phyloP scores from a whole-genome alignment of 345 rosid genomes.

The Syzygium jambos region DNA sequence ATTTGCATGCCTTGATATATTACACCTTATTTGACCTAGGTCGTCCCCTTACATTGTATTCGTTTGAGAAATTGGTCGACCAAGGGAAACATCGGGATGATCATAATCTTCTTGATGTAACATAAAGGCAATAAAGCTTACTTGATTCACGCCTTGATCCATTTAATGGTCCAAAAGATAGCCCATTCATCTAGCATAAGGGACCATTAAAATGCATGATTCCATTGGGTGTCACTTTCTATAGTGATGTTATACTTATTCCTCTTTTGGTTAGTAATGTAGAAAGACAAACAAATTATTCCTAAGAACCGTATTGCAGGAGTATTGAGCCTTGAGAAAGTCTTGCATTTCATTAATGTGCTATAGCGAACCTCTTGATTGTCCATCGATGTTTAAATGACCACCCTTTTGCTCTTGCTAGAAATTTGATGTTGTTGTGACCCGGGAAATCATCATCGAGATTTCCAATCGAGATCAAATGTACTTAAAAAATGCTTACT shows the following conservation, averaged over 20 bases:
- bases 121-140: neutral
- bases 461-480: neutral
- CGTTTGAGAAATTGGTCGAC: neutral
- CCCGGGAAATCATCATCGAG: neutral
- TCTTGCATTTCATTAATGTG: neutral
- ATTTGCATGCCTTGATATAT: neutral
- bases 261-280: neutral
- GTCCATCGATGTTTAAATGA: neutral
- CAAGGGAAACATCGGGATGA: neutral
- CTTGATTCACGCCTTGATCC: neutral
- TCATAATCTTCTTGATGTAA: neutral
- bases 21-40: neutral
- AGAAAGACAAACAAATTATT: neutral
- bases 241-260: neutral
- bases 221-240: neutral
- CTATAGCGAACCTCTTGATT: neutral
- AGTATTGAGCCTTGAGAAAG: neutral
- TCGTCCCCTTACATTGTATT: neutral
- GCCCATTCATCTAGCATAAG: neutral
- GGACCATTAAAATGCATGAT: neutral
- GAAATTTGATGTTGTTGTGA: neutral
- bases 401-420: neutral
- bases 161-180: neutral
- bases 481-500: neutral
- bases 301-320: neutral